phyloP scores from a whole-genome alignment of 805 yeast genomes.

The Debaryomyces hansenii region DNA sequence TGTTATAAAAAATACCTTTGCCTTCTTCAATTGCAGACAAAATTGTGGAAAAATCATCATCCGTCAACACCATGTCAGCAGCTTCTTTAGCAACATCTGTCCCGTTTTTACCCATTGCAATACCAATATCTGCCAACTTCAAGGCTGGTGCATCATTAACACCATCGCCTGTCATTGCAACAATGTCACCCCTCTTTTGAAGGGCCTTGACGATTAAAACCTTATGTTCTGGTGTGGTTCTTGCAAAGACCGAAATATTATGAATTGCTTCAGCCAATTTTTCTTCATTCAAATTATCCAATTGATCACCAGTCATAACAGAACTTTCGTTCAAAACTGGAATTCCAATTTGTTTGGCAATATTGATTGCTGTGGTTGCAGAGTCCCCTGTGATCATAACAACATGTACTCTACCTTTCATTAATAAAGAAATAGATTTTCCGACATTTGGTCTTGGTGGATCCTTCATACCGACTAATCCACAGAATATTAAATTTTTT shows the following conservation, averaged over 20 bases:
- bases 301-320: conserved; percentile 81
- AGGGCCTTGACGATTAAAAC: conserved; percentile 86
- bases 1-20: conserved; percentile 93
- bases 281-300: conserved; percentile 72
- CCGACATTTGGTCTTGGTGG: conserved; percentile 93
- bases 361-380: conserved; percentile 80
- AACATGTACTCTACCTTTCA: conserved; percentile 95
- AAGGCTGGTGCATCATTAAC: conserved; percentile 96
- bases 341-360: conserved; percentile 89
- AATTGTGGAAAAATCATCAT: conserved; percentile 95
- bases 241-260: conserved; percentile 85
- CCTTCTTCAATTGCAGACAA: conserved; percentile 95
- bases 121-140: conserved; percentile 93
- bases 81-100: conserved; percentile 99
- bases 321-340: conserved; percentile 65
- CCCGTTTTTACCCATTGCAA: conserved; percentile 90
- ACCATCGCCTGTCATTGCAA: conserved; percentile 93
- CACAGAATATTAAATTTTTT: conserved; percentile 69
- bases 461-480: conserved; percentile 93
- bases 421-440: conserved; percentile 67
- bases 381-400: conserved; percentile 97
- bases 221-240: conserved; percentile 95
- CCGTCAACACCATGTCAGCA: conserved; percentile 95
- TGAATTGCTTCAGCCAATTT: conserved; percentile 74
- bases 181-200: conserved; percentile 89